Base-by-base conservation (phyloP, 164 flowering plant species). In the Vitis cinerea region DNA sequence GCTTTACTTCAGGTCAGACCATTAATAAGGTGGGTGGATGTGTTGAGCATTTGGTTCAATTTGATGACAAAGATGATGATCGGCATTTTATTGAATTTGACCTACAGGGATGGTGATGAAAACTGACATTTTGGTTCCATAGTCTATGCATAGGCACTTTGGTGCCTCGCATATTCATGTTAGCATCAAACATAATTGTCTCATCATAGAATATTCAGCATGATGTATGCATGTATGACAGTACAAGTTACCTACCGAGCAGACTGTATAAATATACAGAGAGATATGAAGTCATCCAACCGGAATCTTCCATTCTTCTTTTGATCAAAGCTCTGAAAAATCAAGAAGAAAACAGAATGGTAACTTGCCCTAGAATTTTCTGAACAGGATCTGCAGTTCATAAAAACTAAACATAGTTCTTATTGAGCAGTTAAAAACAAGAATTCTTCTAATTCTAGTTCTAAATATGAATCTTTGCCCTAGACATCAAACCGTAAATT, bases 181-280 rank as follows among this genome's bases (percentile, higher is more conserved):
- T 37, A 37, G 7, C 7, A 37, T 37, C 44, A 37, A 37, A 37
- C 7, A 6, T 6, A 37, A 37, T 37, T 6, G 7, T 37, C 44
- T 37, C 44, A 37, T 37, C 44, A 37, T 37, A 4, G 44, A 37
- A 37, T 3, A 37, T 37, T 37, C 44, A 37, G 44, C 44, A 37
- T 37, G 6, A 37, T 37, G 44, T 6, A 37, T 37, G 44, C 44
- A 3, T 37, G 44, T 6, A 37, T 37, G 44, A 37, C 7, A 6
- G 44, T 14, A 51, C 19, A 17, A 51, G 14, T 50, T 37, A 74
- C 87, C 44, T 80, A 89, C 97, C 93, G 73, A 63, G 94, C 83
- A 27, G 97, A 91, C 71, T 91, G 93, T 47, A 89, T 53, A 78
- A 91, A 91, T 72, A 88, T 85, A 75, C 91, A 89, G 62, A 89